Conservation (phyloP, 331 rosid genomes). For the Stylosanthes scabra region DNA sequence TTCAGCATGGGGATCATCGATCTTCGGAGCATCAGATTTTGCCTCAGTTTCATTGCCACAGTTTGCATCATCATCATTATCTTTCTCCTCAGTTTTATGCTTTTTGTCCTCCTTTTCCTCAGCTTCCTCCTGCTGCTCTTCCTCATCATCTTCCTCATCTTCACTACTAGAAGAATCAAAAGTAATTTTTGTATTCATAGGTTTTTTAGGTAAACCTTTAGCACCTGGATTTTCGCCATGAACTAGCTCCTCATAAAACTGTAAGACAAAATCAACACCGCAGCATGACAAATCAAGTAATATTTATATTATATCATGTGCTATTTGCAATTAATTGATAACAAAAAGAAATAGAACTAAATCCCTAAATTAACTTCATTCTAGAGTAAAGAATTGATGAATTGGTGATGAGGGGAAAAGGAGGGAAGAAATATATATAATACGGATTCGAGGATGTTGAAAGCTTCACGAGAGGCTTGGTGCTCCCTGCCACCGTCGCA, state of each 20-base stretch:
- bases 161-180: constrained; percentile 69
- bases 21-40: constrained; percentile 48
- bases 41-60: constrained; percentile 41
- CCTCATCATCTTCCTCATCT: constrained; percentile 44
- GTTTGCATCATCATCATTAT: constrained; percentile 30
- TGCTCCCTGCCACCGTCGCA: constrained; percentile 96
- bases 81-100: constrained; percentile 42
- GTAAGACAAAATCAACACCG: constrained; percentile 41
- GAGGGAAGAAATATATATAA: not conserved
- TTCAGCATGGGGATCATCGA: constrained; percentile 38
- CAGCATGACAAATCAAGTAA: not conserved
- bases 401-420: not conserved
- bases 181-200: constrained; percentile 73
- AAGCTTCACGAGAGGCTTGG: constrained; percentile 92
- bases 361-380: not conserved
- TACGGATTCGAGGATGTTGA: constrained; percentile 88
- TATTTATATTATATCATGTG: not conserved
- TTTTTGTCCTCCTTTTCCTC: constrained; percentile 49
- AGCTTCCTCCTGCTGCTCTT: constrained; percentile 33
- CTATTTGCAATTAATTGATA: constrained; percentile 9
- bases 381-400: not conserved
- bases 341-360: not conserved
- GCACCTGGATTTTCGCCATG: constrained; percentile 55
- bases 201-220: constrained; percentile 51
- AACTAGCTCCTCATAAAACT: constrained; percentile 84